A percentile compares a stretch with the other conserved stretches of the same genome.
phyloP scores from a whole-genome alignment of 1,139 yeast genomes.

The Candida glucosophila region DNA sequence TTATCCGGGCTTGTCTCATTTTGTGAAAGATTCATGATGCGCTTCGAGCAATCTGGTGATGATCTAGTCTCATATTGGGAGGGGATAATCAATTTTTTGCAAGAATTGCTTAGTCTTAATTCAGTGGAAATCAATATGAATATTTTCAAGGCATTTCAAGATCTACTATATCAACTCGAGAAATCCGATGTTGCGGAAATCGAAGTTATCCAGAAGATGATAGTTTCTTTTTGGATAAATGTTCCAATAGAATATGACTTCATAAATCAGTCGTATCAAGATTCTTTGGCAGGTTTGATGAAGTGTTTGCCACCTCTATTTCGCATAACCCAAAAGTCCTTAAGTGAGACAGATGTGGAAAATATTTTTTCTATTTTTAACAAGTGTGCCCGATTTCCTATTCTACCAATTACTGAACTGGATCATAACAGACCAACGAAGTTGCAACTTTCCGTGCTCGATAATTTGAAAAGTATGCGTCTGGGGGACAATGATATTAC shows the following conservation, averaged over 20 bases:
- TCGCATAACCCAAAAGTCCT: conserved; percentile 19
- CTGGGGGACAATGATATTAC: conserved; percentile 24
- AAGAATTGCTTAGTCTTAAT: conserved; percentile 25
- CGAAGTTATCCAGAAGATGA: conserved; percentile 24
- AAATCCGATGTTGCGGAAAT: conserved; percentile 3
- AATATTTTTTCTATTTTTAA: conserved; percentile 41
- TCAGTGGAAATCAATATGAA: conserved; percentile 42
- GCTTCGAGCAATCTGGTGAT: conserved; percentile 9
- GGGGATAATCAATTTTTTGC: conserved; percentile 26
- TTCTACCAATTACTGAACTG: conserved; percentile 37
- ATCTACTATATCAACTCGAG: conserved; percentile 30
- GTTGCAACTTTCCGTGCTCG: conserved; percentile 45
- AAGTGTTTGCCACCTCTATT: conserved; percentile 41
- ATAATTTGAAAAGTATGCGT: conserved; percentile 30
- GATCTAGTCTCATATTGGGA: conserved; percentile 7
- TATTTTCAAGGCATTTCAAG: conserved; percentile 44
- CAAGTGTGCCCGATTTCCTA: conserved; percentile 60
- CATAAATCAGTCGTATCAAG: conserved; percentile 45
- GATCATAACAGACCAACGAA: conserved; percentile 46
- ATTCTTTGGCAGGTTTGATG: conserved; percentile 44
- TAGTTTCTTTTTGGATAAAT: conserved; percentile 58
- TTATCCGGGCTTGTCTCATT: conserved; percentile 52
- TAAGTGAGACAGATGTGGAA: conserved; percentile 27
- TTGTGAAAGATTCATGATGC: conserved; percentile 32
- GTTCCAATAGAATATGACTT: conserved; percentile 56